Conservation (phyloP, 1,139 yeast genomes). For the Hansenula lynferdii region DNA sequence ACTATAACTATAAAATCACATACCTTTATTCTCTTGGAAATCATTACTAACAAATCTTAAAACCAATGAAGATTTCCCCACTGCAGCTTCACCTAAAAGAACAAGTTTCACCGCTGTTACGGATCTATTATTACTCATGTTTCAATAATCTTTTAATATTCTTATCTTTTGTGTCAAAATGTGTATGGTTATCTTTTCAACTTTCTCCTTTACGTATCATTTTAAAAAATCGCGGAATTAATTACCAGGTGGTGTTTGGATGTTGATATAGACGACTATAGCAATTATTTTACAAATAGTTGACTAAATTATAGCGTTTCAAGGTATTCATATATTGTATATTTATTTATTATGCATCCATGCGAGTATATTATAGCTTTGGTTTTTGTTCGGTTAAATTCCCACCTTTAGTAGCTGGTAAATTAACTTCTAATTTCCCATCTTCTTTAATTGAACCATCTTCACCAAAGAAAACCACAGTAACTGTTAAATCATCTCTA, state of each 20-base stretch:
- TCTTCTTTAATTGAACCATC: constrained; percentile 36
- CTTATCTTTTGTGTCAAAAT: too few species aligned
- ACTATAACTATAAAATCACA: constrained; percentile 15
- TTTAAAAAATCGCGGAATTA: too few species aligned
- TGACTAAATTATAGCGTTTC: too few species aligned
- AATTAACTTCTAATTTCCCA: constrained; percentile 30
- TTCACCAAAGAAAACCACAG: constrained; percentile 87
- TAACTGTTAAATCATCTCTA: constrained; percentile 93
- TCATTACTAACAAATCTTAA: constrained; percentile 92
- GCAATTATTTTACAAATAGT: too few species aligned
- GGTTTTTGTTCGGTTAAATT: constrained; percentile 10
- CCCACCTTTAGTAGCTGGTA: constrained; percentile 21
- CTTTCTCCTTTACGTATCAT: too few species aligned
- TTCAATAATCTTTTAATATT: too few species aligned
- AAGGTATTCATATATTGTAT: too few species aligned
- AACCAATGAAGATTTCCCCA: constrained; percentile 91
- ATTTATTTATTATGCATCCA: too few species aligned
- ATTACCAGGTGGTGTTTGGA: background rate
- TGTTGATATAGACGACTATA: background rate
- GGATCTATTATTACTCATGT: constrained; percentile 22
- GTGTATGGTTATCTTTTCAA: too few species aligned
- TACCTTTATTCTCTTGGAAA: constrained; percentile 86
- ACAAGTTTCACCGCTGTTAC: constrained; percentile 84
- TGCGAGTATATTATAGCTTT: constrained; percentile 11
- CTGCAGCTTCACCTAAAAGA: constrained; percentile 95